Conservation (phyloP, 1,284 basidiomycete genomes). For the Amylostereum chailletii region DNA sequence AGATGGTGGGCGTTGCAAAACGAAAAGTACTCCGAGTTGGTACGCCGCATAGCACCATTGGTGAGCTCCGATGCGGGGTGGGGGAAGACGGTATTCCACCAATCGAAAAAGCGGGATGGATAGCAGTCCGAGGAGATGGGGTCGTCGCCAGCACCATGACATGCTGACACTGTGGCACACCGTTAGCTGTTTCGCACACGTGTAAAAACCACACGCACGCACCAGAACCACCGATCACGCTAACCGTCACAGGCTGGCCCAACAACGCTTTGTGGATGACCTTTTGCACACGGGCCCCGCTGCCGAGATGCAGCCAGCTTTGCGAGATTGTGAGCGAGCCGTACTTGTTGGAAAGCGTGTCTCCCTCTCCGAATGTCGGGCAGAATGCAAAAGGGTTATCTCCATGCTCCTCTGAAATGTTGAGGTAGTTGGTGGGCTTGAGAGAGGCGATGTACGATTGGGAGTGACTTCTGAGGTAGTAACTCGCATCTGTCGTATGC, state of each 20-base stretch:
- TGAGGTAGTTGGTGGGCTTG: slow-evolving; percentile 64
- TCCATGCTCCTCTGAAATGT: slow-evolving; percentile 38
- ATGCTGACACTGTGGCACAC: slow-evolving; percentile 63
- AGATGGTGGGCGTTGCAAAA: slow-evolving; percentile 89
- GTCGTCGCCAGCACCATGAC: slow-evolving; percentile 90
- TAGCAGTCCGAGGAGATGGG: slow-evolving; percentile 82
- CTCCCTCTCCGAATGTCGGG: slow-evolving; percentile 76
- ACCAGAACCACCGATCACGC: slow-evolving; percentile 86
- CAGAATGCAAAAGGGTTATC: slow-evolving; percentile 83
- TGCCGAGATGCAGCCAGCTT: slow-evolving; percentile 74
- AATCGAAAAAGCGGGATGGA: slow-evolving; percentile 84
- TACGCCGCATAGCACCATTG: slow-evolving; percentile 85
- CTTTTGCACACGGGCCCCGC: slow-evolving; percentile 75
- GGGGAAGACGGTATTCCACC: slow-evolving; percentile 93
- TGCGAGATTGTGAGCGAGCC: slow-evolving; percentile 71
- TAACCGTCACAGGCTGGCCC: slow-evolving; percentile 85
- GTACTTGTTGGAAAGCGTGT: slow-evolving; percentile 72
- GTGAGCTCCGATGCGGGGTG: slow-evolving; percentile 92
- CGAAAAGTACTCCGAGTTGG: slow-evolving; percentile 87
- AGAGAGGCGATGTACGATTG: slow-evolving; percentile 41
- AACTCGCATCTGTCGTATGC: slow-evolving; percentile 17
- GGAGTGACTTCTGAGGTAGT: slow-evolving; percentile 15
- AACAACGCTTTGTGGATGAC: slow-evolving; percentile 80
- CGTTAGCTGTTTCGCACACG: neutral
- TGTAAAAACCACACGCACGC: slow-evolving; percentile 22